Evolutionary conservation across 192 early-diverging fungal genomes (phyloP), one percentile per base, ranked within the genome.

Genomic region (Chytriomyces sp.): DNA sequence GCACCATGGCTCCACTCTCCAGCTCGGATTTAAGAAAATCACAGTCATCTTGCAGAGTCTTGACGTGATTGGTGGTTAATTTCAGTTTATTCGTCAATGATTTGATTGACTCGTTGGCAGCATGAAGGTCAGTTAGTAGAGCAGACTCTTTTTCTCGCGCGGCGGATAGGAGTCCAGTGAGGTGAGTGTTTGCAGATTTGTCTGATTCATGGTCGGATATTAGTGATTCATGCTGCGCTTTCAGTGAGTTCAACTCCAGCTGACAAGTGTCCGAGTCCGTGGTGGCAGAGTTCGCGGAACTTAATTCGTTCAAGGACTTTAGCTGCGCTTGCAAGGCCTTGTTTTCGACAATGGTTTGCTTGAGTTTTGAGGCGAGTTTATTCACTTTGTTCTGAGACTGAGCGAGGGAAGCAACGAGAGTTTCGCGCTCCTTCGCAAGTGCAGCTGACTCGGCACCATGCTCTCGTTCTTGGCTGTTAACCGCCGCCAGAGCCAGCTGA

Each of bases 21-120:
- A 64, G n/a, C 30, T 64, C 62, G 2, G 62, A 64, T 64, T 64
- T 17, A 44, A 41, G 39, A 30, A 64, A 64, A 28, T 64, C 22
- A n/a, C 39, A 19, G 5, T 64, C 62, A 28, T 64, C 62, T 17
- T 1, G 39, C 5, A 64, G 28, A n/a, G 37, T 28, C 49, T 39
- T 40, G 19, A 44, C n/a, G 39, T 64, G 2, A 1, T 12, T 30
- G 12, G 7, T 61, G 30, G 34, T 1, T 30, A 36, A 14, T 61
- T 12, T 30, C 32, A 61, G 28, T 19, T 32, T 19, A 17, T 14
- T 10, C 1, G 31, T 30, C 0, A 28, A 10, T 1, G 31, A 28
- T 64, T 64, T 26, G 62, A 41, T 22, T 5, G 44, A 49, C 14
- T 49, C 22, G 62, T 41, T 39, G 37, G 28, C 44, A 12, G 12